These are phyloP conservation scores for Pleurotus djamor DNA, from an alignment of 768 basidiomycete genomes.

Conservation along the genomic window DNA sequence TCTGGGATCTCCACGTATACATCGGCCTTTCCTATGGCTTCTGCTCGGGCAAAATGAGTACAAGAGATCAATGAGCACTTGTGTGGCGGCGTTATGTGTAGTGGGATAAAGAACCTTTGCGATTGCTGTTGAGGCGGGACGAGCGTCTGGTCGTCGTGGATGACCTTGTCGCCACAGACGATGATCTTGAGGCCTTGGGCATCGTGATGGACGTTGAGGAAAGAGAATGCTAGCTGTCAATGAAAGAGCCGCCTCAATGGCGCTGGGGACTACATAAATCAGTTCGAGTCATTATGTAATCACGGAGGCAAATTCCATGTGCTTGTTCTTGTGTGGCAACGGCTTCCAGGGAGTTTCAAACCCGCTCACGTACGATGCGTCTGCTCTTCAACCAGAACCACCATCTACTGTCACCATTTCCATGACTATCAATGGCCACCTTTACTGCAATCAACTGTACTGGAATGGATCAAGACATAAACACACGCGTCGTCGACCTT, in stretches of 20 bases:
- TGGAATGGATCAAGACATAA: not conserved
- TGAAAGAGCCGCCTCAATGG: not conserved
- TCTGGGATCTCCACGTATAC: conserved; percentile 17
- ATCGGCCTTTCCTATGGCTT: conserved; percentile 10
- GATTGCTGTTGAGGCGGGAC: conserved; percentile 11
- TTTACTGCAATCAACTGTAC: not conserved
- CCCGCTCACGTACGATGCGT: too few species aligned
- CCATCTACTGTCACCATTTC: not conserved
- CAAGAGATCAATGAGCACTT: not conserved
- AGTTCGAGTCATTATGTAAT: conserved; percentile 12
- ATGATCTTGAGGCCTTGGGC: conserved; percentile 12
- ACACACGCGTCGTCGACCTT: not conserved
- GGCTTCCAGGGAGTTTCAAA: not conserved
- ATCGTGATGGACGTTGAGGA: conserved; percentile 13
- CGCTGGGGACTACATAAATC: conserved; percentile 5
- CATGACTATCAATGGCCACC: not conserved
- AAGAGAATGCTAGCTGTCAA: conserved; percentile 3
- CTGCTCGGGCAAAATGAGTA: conserved; percentile 4
- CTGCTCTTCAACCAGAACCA: not conserved
- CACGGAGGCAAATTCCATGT: not conserved
- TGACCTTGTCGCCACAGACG: not conserved
- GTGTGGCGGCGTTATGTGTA: not conserved
- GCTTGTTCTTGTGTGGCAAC: not conserved
- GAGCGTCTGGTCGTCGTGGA: conserved; percentile 11
- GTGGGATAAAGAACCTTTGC: conserved; percentile 6